Base-by-base conservation (phyloP, 2,329 filamentous ascomycete species). In the Aureobasidium leucospermi region DNA sequence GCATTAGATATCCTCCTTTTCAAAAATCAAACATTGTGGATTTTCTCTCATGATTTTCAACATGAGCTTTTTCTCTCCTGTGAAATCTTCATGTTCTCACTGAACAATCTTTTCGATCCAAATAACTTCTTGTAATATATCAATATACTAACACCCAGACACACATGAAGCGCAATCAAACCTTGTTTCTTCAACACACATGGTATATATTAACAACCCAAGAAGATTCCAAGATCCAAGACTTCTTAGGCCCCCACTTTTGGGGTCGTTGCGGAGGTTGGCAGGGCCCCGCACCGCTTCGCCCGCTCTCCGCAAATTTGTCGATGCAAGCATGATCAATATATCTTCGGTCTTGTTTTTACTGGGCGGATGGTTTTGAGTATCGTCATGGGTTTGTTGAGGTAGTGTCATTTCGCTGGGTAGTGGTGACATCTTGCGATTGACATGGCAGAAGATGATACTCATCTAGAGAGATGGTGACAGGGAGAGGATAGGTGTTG, bases 1-100 rank as follows among this genome's bases (percentile, higher is more conserved):
- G 51, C 51, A 55, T 55, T 55, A 55, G 51, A 55, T 43, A 55
- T n/a, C 43, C 38, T 29, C 19, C 23, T 36, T 31, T 36, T 41
- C 39, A 39, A 39, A 31, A 41, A 39, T 39, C 19, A 31, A 34
- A 43, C 23, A 42, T 29, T 52, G 36, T 41, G 11, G 16, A 52
- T 11, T 42, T 46, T 23, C 23, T 23, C 19, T 29, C n/a, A 19
- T 16, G 34, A 4, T 49, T 10, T 15, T 38, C 13, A 23, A 32
- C 8, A 36, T 36, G 8, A 23, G 23, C 3, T 23, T 23, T 23
- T 3, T 23, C 23, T 23, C 23, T 23, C 23, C 23, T 2, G 23
- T 23, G 23, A 23, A 4, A 23, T 2, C 3, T 23, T 23, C 23
- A 23, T 23, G 23, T 2, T 23, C 23, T 23, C 23, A 23, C 23